phyloP scores from a whole-genome alignment of 1,139 yeast species.

The Hemisphaericaspora xylanilytica region DNA sequence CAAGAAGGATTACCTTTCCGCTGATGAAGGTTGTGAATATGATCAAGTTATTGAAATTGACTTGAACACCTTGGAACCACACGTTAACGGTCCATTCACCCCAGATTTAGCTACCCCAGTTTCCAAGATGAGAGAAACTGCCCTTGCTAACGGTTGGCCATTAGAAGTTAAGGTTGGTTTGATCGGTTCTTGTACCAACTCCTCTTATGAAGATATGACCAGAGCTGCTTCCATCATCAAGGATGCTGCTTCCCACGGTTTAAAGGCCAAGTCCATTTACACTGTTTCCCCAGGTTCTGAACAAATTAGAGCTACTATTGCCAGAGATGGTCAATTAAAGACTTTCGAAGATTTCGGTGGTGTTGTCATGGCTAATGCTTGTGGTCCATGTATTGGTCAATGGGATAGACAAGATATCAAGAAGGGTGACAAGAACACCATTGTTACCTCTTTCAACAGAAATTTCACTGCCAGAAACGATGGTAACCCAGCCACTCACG shows the following conservation, averaged over 20 bases:
- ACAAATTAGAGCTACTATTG: slow-evolving; percentile 98
- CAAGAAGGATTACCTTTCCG: slow-evolving; percentile 76
- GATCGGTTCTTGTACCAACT: slow-evolving; percentile 99
- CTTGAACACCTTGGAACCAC: slow-evolving; percentile 94
- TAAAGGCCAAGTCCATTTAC: slow-evolving; percentile 85
- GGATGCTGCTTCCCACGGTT: slow-evolving; percentile 89
- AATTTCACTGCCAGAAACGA: slow-evolving; percentile 98
- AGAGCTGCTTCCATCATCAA: slow-evolving; percentile 92
- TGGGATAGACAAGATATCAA: slow-evolving; percentile 98
- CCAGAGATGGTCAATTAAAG: slow-evolving; percentile 91
- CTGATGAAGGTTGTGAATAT: slow-evolving; percentile 94
- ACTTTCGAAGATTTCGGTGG: slow-evolving; percentile 94
- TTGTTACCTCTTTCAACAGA: slow-evolving; percentile 98
- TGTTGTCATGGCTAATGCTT: slow-evolving; percentile 94
- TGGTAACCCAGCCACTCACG: slow-evolving; percentile 98
- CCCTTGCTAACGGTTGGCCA: slow-evolving; percentile 91
- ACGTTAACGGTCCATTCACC: slow-evolving; percentile 98
- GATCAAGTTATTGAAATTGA: slow-evolving; percentile 95
- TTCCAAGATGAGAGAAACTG: slow-evolving; percentile 88
- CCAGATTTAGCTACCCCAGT: slow-evolving; percentile 98
- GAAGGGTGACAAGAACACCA: slow-evolving; percentile 98
- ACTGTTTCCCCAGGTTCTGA: slow-evolving; percentile 99
- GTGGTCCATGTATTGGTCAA: slow-evolving; percentile 99
- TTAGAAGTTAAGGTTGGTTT: slow-evolving; percentile 90
- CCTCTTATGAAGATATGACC: slow-evolving; percentile 98